Evolutionary conservation across 164 flowering plant genomes (phyloP).

Genomic region (Vitis rotundifolia): DNA sequence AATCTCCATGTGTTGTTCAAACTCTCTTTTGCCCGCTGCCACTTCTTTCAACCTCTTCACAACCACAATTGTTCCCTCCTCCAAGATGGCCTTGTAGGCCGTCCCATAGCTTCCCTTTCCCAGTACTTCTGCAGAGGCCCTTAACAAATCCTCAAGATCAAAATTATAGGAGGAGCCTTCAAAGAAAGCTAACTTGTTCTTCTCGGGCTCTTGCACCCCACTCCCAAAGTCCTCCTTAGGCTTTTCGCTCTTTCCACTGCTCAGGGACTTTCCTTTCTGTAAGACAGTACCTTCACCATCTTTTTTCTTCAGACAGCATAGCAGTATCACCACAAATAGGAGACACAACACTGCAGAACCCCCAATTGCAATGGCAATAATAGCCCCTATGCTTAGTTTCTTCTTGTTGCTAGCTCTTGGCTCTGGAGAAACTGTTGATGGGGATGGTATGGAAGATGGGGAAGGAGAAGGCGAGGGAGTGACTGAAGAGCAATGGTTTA

Average conservation of each 20-base stretch:
- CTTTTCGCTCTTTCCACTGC: constrained; percentile 48
- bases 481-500: constrained; percentile 46
- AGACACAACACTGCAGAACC: constrained; percentile 41
- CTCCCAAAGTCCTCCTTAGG: constrained; percentile 68
- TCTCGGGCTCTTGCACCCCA: constrained; percentile 65
- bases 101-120: constrained; percentile 64
- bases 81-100: constrained; percentile 53
- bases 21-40: constrained; percentile 37
- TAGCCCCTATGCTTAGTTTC: constrained; percentile 42
- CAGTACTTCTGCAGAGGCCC: constrained; percentile 63
- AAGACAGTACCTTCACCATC: constrained; percentile 20
- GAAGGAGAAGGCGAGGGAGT: constrained; percentile 51
- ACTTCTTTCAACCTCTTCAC: constrained; percentile 59
- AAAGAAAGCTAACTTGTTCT: constrained; percentile 51
- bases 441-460: constrained; percentile 13
- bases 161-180: constrained; percentile 41
- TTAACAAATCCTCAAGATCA: constrained; percentile 51
- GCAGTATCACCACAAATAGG: constrained; percentile 28
- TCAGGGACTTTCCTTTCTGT: constrained; percentile 32
- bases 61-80: constrained; percentile 52
- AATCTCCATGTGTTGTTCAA: constrained; percentile 54
- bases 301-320: constrained; percentile 48
- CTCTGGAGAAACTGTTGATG: constrained; percentile 21
- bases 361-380: constrained; percentile 62
- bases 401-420: constrained; percentile 24